Base-by-base conservation (phyloP, 208 protist species). In the Herpetomonas samuelpessoai region DNA sequence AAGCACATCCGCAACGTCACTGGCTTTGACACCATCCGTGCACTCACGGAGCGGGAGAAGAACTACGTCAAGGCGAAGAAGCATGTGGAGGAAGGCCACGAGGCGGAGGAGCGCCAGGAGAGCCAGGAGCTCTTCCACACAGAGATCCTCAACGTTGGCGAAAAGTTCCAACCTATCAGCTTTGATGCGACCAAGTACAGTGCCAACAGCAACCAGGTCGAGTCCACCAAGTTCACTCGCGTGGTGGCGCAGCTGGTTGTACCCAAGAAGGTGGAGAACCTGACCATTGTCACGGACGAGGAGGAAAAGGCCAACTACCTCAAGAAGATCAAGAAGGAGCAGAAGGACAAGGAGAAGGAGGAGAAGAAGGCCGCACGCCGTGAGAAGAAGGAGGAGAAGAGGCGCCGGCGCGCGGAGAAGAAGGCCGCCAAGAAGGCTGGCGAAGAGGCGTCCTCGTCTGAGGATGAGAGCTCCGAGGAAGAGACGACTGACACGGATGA, bases 1-100 rank as follows among this genome's bases (percentile, higher is more conserved):
- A 74, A 77, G 70, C 57, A 67, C 44, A 65, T 81, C 10, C 65
- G 70, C 46, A 69, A 74, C 57, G 58, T 81, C n/a, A 67, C 52
- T 26, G 75, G 75, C 57, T 81, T 77, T 39, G 75, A 76, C 27
- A 77, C 75, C 44, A 56, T 81, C 35, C 57, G 58, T 16, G 75
- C 70, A 10, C 62, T 81, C 46, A 56, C 60, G 50, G 65, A 64
- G 51, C 58, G 64, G 55, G 75, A 81, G 62, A 65, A 65, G 70
- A 26, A 62, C 4, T 68, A 69, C 68, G 39, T 39, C 18, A 51
- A 58, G 61, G 30, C 47, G 38, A 61, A 67, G 60, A 48, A 68
- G 56, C 48, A 60, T 41, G 55, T 41, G 25, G 26, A 26, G 45
- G 63, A 3, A 54, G 52, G 50, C 41, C 48, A 58, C 25, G 50